Percentiles rank a stretch among this genome's conserved stretches.
These are phyloP conservation scores for Dioszegia crocea DNA, from an alignment of 768 basidiomycete genomes.

Conservation along the genomic window DNA sequence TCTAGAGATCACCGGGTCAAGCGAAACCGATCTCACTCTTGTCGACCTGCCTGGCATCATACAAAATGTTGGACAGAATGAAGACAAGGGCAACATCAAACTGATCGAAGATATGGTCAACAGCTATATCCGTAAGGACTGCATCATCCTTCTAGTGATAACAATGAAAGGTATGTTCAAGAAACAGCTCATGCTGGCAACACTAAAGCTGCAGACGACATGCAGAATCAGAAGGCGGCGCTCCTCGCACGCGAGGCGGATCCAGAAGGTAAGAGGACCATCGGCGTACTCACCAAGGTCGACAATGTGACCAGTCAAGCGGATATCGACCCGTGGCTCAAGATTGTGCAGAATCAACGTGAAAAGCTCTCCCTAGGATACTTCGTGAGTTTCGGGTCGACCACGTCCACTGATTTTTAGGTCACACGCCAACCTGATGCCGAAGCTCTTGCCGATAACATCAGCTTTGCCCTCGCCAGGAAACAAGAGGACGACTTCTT, in stretches of 20 bases:
- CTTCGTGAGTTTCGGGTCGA: slow-evolving; percentile 52
- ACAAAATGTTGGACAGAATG: slow-evolving; percentile 54
- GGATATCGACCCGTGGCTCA: slow-evolving; percentile 43
- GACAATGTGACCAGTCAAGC: slow-evolving; percentile 56
- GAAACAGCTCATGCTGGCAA: background rate
- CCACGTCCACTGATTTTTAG: slow-evolving; percentile 55
- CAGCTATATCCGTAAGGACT: slow-evolving; percentile 56
- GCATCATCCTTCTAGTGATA: slow-evolving; percentile 63
- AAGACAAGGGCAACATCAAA: slow-evolving; percentile 52
- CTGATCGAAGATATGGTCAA: slow-evolving; percentile 56
- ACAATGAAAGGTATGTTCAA: slow-evolving; percentile 59
- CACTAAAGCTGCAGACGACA: slow-evolving; percentile 57
- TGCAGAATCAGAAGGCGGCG: slow-evolving; percentile 63
- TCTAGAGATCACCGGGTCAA: slow-evolving; percentile 42
- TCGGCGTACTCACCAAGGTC: slow-evolving; percentile 72
- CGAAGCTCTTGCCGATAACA: slow-evolving; percentile 7
- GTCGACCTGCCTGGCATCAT: slow-evolving; percentile 56
- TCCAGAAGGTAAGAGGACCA: slow-evolving; percentile 59
- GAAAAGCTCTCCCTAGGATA: slow-evolving; percentile 19
- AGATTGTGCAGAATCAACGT: slow-evolving; percentile 13
- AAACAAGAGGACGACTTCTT: slow-evolving; percentile 9
- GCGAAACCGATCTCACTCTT: slow-evolving; percentile 30
- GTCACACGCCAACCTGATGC: slow-evolving; percentile 27
- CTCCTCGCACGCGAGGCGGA: slow-evolving; percentile 58
- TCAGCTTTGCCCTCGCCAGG: slow-evolving; percentile 9